Conservation (phyloP, 495 filamentous ascomycete species). For the Letharia columbiana region DNA sequence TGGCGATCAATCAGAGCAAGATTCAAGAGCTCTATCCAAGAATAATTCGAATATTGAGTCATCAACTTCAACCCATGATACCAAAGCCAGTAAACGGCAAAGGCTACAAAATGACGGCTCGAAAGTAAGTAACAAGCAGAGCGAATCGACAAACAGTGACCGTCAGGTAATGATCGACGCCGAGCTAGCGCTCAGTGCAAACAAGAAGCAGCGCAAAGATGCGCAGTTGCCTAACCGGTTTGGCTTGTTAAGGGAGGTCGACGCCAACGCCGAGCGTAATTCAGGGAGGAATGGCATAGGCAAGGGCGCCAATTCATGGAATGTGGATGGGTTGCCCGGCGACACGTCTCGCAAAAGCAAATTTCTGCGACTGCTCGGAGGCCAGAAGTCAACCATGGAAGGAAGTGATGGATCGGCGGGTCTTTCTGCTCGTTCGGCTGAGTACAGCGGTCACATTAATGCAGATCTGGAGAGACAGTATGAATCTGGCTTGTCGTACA, state of each 20-base stretch:
- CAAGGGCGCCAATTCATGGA: conserved; percentile 32
- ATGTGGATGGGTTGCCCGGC: conserved; percentile 43
- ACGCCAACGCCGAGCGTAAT: conserved; percentile 4
- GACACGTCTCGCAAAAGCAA: conserved; percentile 44
- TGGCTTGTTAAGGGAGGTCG: background rate
- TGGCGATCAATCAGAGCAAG: conserved; percentile 1
- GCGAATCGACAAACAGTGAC: conserved; percentile 10
- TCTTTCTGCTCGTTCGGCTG: conserved; percentile 1
- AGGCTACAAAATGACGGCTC: background rate
- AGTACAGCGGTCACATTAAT: conserved; percentile 30
- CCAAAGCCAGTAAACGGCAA: conserved; percentile 1
- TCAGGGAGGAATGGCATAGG: background rate
- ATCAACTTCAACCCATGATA: background rate
- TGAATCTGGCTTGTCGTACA: conserved; percentile 48
- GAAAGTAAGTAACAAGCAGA: background rate
- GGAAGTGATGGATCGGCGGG: background rate
- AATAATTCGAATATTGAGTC: background rate
- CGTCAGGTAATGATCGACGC: conserved; percentile 14
- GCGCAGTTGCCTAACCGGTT: background rate
- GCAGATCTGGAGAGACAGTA: conserved; percentile 52
- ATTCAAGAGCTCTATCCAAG: conserved; percentile 3
- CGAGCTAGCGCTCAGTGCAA: background rate
- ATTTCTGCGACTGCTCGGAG: conserved; percentile 43
- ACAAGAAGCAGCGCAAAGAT: background rate
- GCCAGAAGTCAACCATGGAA: conserved; percentile 3